Conservation (phyloP, 2,329 filamentous ascomycete species). For the Pseudocercospora crystallina region DNA sequence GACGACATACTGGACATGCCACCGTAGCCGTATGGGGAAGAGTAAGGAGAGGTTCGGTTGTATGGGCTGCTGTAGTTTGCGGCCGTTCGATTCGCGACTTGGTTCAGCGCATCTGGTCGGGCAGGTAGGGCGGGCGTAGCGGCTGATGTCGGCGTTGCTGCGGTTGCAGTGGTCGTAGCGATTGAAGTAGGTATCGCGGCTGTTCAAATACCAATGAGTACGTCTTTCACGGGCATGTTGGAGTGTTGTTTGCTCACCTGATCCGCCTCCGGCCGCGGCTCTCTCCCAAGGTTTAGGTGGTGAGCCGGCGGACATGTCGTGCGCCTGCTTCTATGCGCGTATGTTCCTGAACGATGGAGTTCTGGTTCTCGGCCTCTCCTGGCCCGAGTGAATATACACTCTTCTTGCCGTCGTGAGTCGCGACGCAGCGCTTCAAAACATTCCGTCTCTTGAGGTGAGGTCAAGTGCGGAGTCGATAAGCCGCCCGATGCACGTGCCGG, state of each 20-base stretch:
- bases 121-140: conserved; percentile 72
- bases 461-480: conserved; percentile 15
- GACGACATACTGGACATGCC: conserved; percentile 35
- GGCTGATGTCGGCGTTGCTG: conserved; percentile 41
- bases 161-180: conserved; percentile 41
- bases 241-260: conserved; percentile 17
- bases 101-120: conserved; percentile 73
- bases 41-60: conserved; percentile 42
- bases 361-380: no score
- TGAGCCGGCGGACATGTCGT: conserved; percentile 48
- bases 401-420: not conserved
- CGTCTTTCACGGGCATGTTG: conserved; percentile 10
- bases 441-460: conserved; percentile 7
- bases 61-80: conserved; percentile 67
- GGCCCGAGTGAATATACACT: no score
- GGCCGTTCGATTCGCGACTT: conserved; percentile 83
- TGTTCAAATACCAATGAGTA: conserved; percentile 35
- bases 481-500: not conserved
- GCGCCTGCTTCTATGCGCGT: not conserved
- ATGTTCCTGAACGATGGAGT: no score
- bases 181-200: conserved; percentile 48
- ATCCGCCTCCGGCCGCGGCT: conserved; percentile 57
- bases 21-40: conserved; percentile 57
- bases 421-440: conserved; percentile 9
- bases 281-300: conserved; percentile 98